phyloP scores from a whole-genome alignment of 2,329 filamentous ascomycete genomes.

The Cercospora canescens region DNA sequence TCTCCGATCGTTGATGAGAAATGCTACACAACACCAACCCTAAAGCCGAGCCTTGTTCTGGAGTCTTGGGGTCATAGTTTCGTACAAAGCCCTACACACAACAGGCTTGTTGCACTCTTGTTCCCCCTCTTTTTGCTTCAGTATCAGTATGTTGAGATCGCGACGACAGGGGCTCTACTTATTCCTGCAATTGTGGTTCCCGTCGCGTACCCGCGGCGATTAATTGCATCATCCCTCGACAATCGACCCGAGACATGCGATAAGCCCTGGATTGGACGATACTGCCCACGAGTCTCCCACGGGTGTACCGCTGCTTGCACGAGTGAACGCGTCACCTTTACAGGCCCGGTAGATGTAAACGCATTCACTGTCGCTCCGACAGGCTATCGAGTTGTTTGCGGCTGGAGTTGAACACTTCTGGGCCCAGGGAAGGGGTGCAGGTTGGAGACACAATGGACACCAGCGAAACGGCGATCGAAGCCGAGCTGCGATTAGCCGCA shows the following conservation, averaged over 20 bases:
- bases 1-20: slow-evolving; percentile 1
- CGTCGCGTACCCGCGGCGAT: not conserved
- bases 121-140: not conserved
- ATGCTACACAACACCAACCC: not conserved
- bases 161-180: not conserved
- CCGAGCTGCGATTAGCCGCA: slow-evolving; percentile 34
- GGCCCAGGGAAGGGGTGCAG: not conserved
- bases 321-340: not conserved
- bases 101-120: not conserved
- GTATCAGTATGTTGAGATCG: not conserved
- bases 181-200: not conserved
- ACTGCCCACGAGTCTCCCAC: not conserved
- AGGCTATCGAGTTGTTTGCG: not conserved
- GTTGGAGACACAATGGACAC: slow-evolving; percentile 28
- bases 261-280: not conserved
- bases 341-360: not conserved
- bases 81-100: not conserved
- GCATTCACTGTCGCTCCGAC: not conserved
- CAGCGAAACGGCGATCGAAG: slow-evolving; percentile 35
- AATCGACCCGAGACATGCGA: slow-evolving; percentile 1
- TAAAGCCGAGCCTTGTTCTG: not conserved
- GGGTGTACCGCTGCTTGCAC: not conserved
- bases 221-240: not conserved
- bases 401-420: not conserved
- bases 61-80: slow-evolving; percentile 3